Conservation (phyloP, 2,329 filamentous ascomycete species). For the Colletotrichum theobromicola region DNA sequence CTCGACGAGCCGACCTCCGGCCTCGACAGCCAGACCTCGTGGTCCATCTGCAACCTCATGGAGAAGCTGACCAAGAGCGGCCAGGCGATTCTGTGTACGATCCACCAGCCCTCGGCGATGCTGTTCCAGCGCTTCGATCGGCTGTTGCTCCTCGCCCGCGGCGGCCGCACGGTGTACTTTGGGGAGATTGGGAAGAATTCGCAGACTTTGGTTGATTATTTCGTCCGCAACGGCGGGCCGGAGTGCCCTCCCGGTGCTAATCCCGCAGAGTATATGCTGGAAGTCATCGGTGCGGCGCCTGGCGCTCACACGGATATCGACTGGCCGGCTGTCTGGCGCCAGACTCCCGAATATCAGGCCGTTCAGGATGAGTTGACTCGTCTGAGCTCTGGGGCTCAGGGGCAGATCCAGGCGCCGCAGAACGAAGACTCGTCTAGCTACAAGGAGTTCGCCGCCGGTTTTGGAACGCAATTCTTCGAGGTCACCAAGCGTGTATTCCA, state of each 20-base stretch:
- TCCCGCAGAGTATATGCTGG: slow-evolving; percentile 56
- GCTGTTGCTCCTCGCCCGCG: slow-evolving; percentile 13
- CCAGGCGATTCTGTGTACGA: slow-evolving; percentile 44
- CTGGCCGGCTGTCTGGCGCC: slow-evolving; percentile 51
- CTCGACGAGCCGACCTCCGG: slow-evolving; percentile 80
- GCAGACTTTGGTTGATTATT: slow-evolving; percentile 53
- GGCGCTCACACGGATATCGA: slow-evolving; percentile 52
- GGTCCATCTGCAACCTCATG: slow-evolving; percentile 74
- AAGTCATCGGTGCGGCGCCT: slow-evolving; percentile 36
- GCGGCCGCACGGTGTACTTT: slow-evolving; percentile 53
- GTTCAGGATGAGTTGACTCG: slow-evolving; percentile 25
- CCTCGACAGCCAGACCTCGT: slow-evolving; percentile 76
- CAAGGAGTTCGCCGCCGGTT: slow-evolving; percentile 36
- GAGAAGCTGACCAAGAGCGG: slow-evolving; percentile 63
- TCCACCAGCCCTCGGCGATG: slow-evolving; percentile 24
- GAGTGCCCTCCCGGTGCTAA: slow-evolving; percentile 55
- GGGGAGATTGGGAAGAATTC: slow-evolving; percentile 58
- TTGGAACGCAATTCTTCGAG: slow-evolving; percentile 33
- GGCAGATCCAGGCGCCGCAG: not conserved
- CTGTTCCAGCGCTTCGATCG: slow-evolving; percentile 24
- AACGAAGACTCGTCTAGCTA: slow-evolving; percentile 26
- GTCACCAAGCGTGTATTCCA: slow-evolving; percentile 40
- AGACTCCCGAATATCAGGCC: slow-evolving; percentile 41
- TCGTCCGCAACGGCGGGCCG: slow-evolving; percentile 51
- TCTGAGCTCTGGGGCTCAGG: not conserved